A percentile compares a stretch with the other conserved stretches of the same genome.
phyloP scores from a whole-genome alignment of 2,329 filamentous ascomycete genomes.

The Exophiala calicioides region DNA sequence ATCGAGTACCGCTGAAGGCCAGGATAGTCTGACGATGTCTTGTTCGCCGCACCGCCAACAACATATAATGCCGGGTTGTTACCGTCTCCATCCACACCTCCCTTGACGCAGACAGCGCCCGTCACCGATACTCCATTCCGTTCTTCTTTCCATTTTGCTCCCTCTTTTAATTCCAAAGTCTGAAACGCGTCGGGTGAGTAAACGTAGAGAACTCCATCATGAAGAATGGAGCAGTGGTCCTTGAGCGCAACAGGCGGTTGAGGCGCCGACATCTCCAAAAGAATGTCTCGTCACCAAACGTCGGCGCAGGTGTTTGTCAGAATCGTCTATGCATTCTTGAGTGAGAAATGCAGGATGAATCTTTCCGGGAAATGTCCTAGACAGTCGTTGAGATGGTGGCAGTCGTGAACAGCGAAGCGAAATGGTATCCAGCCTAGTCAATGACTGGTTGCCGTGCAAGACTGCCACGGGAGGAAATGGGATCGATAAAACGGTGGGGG shows the following conservation, averaged over 20 bases:
- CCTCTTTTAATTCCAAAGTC: conserved; percentile 67
- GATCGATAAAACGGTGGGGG: neutral
- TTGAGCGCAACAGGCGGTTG: conserved; percentile 68
- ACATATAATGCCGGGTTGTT: conserved; percentile 70
- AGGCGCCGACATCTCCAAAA: conserved; percentile 66
- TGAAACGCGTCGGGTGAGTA: conserved; percentile 76
- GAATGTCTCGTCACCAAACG: conserved; percentile 5
- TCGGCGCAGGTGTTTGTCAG: conserved; percentile 12
- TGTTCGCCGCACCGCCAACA: conserved; percentile 69
- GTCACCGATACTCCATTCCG: conserved; percentile 68
- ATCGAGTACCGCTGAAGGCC: conserved; percentile 74
- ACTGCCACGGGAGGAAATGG: neutral
- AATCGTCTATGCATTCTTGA: conserved; percentile 15
- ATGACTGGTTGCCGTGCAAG: conserved; percentile 7
- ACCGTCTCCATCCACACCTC: conserved; percentile 59
- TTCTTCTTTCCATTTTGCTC: conserved; percentile 70
- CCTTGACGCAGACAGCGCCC: conserved; percentile 75
- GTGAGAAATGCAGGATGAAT: neutral
- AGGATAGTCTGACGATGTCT: conserved; percentile 59
- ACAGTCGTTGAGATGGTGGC: neutral
- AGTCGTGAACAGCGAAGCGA: conserved; percentile 1
- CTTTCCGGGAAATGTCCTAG: neutral
- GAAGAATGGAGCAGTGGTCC: conserved; percentile 77
- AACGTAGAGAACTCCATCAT: conserved; percentile 80
- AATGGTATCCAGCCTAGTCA: neutral